Evolutionary conservation across 2,329 filamentous ascomycete genomes (phyloP), one percentile per base, ranked within the genome.

Genomic region (Podosphaera xanthii): DNA sequence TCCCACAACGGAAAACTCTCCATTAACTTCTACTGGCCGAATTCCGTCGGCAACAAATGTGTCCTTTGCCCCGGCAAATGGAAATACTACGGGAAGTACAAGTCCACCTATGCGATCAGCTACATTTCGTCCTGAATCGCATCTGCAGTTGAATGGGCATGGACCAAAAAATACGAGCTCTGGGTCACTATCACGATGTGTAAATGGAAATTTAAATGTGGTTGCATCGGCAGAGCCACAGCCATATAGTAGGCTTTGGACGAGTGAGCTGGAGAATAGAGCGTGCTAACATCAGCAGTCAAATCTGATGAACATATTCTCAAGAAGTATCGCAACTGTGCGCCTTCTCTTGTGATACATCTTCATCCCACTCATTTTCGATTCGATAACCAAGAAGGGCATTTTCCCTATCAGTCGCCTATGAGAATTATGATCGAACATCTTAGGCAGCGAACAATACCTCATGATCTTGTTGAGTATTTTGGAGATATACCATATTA

Each of bases 301-400:
- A 79, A 84, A 69, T 85, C 82, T 36, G 80, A 83, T 61, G 72
- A 78, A 12, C 87, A 92, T 66, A 88, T 97, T 55, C 75, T 97
- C n/a, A 82, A 80, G 65, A 94, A 90, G 71, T 89, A 84, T 71
- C 76, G 75, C 48, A 81, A 78, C 67, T 77, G 77, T 57, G 80
- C 83, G 7, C 90, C 92, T 0, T 97, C 91, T 3, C 75, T 98
- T 33, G 81, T 91, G 57, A 75, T 98, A 33, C 90, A 96, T 69
- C 75, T 98, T 38, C 83, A 96, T 68, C 77, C 82, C 8, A 88
- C 80, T 3, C 84, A 95, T 71, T 97, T 95, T 69, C 82, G 86
- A 60, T 94, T 98, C 72, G 91, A 97, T 65, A 82, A 89, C 66
- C 91, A 96, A 71, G 89, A 95, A 70, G 87, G 90, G 67, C 91